Percentiles rank a stretch among this genome's conserved stretches.
These are phyloP conservation scores for Trichopus zeylanicus DNA, from an alignment of 116 monocot genomes.

Conservation along the genomic window DNA sequence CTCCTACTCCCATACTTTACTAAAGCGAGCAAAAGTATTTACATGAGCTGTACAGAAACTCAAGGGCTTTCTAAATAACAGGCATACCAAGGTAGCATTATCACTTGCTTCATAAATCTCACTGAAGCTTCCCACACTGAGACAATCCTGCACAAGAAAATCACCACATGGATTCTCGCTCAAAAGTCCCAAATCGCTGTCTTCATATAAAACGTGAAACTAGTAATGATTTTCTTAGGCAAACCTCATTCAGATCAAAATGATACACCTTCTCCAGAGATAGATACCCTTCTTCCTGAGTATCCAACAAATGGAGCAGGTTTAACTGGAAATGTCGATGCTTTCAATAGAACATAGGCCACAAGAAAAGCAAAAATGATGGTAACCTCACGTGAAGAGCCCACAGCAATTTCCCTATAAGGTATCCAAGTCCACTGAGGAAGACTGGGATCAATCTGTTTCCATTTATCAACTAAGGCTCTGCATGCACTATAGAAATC, in stretches of 20 bases:
- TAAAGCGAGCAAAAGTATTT: too few relatives aligned
- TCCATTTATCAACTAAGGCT: conserved; percentile 19
- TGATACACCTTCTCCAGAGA: conserved; percentile 20
- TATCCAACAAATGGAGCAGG: neutral
- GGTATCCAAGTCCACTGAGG: conserved; percentile 15
- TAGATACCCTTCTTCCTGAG: conserved; percentile 18
- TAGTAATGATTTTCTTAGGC: neutral
- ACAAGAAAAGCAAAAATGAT: neutral
- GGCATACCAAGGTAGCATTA: neutral
- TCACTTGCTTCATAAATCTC: neutral
- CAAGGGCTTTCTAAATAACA: neutral
- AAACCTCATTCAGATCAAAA: conserved; percentile 9
- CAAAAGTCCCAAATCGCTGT: neutral
- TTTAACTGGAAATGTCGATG: neutral
- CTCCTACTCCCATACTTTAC: too few relatives aligned
- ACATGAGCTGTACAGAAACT: too few relatives aligned
- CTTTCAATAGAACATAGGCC: neutral
- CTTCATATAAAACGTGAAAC: neutral
- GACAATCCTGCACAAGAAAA: neutral
- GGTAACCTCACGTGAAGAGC: neutral
- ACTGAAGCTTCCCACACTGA: neutral
- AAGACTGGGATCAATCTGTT: conserved; percentile 3
- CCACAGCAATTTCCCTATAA: neutral
- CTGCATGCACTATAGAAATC: conserved; percentile 10
- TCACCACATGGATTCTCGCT: neutral